phyloP scores from a whole-genome alignment of 1,284 basidiomycete genomes.

The Mycena citricolor region DNA sequence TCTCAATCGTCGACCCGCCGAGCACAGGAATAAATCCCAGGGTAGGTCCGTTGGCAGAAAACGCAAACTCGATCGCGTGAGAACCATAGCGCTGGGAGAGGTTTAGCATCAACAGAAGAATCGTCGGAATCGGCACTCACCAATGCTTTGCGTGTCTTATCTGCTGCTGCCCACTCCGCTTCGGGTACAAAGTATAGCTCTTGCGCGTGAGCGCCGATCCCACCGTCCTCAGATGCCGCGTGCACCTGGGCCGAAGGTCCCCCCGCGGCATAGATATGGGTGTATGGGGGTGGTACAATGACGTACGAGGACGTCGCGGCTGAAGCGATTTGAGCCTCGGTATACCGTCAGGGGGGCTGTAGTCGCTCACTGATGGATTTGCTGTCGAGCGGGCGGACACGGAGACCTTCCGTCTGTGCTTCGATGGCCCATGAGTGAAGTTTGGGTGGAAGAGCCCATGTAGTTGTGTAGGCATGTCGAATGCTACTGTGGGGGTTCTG shows the following conservation, averaged over 20 bases:
- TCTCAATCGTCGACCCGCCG: constrained; percentile 45
- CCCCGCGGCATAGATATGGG: constrained; percentile 45
- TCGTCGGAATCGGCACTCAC: constrained; percentile 28
- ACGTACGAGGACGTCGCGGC: constrained; percentile 53
- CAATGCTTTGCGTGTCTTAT: constrained; percentile 47
- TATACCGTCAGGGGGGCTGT: background rate
- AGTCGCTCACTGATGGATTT: constrained; percentile 44
- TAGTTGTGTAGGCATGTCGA: constrained; percentile 42
- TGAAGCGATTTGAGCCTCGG: constrained; percentile 19
- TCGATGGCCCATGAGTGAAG: constrained; percentile 43
- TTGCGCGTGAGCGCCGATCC: constrained; percentile 42
- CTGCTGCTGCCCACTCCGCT: constrained; percentile 39
- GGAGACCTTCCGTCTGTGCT: constrained; percentile 26
- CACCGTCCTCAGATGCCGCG: constrained; percentile 34
- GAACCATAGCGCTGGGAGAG: constrained; percentile 43
- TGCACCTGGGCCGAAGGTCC: constrained; percentile 51
- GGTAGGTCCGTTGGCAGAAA: constrained; percentile 27
- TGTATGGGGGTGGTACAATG: constrained; percentile 43
- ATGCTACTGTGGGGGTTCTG: constrained; percentile 22
- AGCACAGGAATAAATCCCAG: constrained; percentile 48
- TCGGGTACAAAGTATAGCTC: constrained; percentile 44
- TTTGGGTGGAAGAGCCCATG: constrained; percentile 44
- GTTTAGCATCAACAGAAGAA: background rate
- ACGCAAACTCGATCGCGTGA: constrained; percentile 46
- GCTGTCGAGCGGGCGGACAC: constrained; percentile 38